A percentile compares a stretch with the other conserved stretches of the same genome.
phyloP scores from a whole-genome alignment of 2,329 filamentous ascomycete genomes.

The Diaporthe sp. region DNA sequence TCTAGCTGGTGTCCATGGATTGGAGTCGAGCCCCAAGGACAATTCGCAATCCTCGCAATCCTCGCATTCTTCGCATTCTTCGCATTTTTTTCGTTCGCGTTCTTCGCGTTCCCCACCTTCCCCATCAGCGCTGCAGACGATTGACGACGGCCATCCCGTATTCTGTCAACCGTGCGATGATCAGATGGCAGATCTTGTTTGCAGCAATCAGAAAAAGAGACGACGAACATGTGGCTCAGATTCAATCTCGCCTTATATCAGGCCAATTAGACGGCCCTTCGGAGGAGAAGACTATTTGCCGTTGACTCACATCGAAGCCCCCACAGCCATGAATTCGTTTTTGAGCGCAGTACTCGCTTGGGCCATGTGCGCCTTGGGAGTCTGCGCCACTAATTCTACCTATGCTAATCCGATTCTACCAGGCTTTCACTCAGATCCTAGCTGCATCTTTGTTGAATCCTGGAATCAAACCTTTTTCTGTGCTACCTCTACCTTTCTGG shows the following conservation, averaged over 20 bases:
- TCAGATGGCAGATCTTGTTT: background rate
- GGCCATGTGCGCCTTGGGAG: background rate
- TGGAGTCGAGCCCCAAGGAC: background rate
- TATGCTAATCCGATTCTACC: background rate
- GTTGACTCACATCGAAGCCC: background rate
- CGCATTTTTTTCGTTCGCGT: background rate
- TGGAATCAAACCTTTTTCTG: background rate
- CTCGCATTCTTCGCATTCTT: background rate
- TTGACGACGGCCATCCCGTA: background rate
- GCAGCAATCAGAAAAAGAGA: background rate
- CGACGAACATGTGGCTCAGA: background rate
- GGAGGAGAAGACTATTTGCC: background rate
- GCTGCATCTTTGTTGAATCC: conserved; percentile 1
- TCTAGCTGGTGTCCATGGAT: background rate
- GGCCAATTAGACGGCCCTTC: background rate
- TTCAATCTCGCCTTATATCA: background rate
- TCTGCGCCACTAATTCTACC: background rate
- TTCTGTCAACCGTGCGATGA: background rate
- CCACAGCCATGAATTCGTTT: background rate
- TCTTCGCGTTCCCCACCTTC: background rate
- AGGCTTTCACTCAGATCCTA: background rate
- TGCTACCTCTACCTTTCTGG: background rate
- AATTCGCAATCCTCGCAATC: background rate
- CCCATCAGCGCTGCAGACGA: background rate
- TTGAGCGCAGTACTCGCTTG: background rate